Base-by-base conservation (phyloP, 257 asterid species). In the Paulownia fortunei region DNA sequence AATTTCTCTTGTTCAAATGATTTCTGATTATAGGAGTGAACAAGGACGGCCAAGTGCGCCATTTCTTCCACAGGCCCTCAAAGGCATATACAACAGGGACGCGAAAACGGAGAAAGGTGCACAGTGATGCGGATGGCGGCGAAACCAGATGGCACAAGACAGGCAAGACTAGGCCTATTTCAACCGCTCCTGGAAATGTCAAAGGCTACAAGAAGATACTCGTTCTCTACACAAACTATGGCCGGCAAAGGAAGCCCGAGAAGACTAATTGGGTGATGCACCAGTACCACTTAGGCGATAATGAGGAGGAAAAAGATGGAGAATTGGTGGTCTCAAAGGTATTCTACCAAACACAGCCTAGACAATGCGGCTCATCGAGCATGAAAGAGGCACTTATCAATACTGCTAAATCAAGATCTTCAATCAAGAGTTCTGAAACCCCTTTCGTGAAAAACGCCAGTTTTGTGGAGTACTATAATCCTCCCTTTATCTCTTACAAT, bases 91-190 rank as follows among this genome's bases (percentile, higher is more conserved):
- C 97, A 34, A 94, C 98, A 0, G 98, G 98, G 13, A 94, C 97
- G 2, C 80, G 98, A 68, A 94, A 94, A 60, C 89, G 98, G 27
- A 73, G 98, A 15, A 94, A 92, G 82, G 98, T 94, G 3, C 89
- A 89, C 90, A 87, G 89, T 0, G 98, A 92, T 16, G 83, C 81
- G 0, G 94, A 90, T 7, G 96, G 90, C 0, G 94, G 96, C 15
- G 98, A 94, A 69, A 94, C 98, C 41, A 71, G 98, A 10, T 94
- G 98, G 98, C 98, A 94, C 82, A 94, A 94, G 76, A 94, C 98
- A 0, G 98, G 98, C 62, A 94, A 94, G 23, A 94, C 98, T 0
- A 67, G 98, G 42, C 90, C 93, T 0, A 85, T 94, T n/a, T 79
- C 88, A 0, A 21, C 80, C 1, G 52, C n/a, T n/a, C n/a, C 76